Base-by-base conservation (phyloP, 495 filamentous ascomycete genomes). In the Penicillium maclennaniae region DNA sequence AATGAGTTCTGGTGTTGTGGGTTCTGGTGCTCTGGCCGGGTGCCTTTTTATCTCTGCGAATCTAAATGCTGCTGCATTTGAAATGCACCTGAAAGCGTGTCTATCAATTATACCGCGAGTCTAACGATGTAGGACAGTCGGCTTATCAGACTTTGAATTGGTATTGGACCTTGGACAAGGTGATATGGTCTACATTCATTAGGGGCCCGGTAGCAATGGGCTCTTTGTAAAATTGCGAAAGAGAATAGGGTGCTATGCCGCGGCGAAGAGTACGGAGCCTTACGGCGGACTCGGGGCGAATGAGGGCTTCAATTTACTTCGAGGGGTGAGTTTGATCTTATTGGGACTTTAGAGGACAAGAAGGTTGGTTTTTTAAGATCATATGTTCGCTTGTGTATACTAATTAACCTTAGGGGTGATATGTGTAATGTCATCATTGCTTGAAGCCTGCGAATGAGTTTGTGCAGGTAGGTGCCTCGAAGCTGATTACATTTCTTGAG, bases 301-400 rank as follows among this genome's bases (percentile, higher is more conserved):
- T 56, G 79, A 84, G 48, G 74, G 88, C 3, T 72, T 91, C 39
- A 85, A 91, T 60, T 91, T 59, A 83, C 77, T n/a, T 59, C 67
- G 10, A 54, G n/a, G n/a, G n/a, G n/a, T n/a, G n/a, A n/a, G n/a
- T n/a, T 58, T 1, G 69, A 84, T 62, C 69, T 88, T 1, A 56
- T 77, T 38, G 61, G 72, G 8, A 67, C 55, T 7, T 57, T 89
- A 12, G 73, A 72, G 61, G 59, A 60, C 3, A 69, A 74, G 37
- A 83, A 81, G 0, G 65, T 68, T 15, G 66, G n/a, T n/a, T n/a
- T n/a, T 79, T 6, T 89, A 81, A 67, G 63, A 75, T 51, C 72
- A 81, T 31, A 72, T 79, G n/a, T n/a, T n/a, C n/a, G 0, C 67
- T 89, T 25, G 87, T 89, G 65, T 83, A 87, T 68, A 76, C 85